Base-by-base conservation (phyloP, 2,329 filamentous ascomycete species). In the Paracamarosporium sp. region DNA sequence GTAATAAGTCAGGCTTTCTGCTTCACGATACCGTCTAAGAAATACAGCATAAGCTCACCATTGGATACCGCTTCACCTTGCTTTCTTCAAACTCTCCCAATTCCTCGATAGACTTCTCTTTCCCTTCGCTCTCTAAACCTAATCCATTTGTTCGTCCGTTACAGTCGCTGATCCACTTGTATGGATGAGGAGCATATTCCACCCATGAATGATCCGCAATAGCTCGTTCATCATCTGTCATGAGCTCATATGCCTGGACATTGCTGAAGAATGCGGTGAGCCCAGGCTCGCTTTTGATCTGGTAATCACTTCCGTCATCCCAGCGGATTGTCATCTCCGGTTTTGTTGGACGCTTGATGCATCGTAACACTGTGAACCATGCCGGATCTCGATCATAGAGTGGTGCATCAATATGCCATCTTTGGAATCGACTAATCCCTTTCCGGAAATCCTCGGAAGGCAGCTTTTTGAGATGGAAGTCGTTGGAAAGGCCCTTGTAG, bases 341-440 rank as follows among this genome's bases (percentile, higher is more conserved):
- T 5, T 67, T 64, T 7, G 67, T 71, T 2, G 80, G 79, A 11
- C 75, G 69, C 56, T 74, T 78, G 51, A 80, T 51, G 38, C 73
- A 76, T 5, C 78, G 76, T 3, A 81, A 69, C 2, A 78, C 78
- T 5, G 78, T 81, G 61, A 80, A 80, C 71, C 74, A 78, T 1
- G 79, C 75, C 0, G 78, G 79, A 27, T 81, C 74, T 5, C 74
- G 70, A 3, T 62, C 76, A 57, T 80, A 81, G 1, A 81, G 69
- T 1, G 80, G 78, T 7, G 78, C 81, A 56, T 83, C 80, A n/a
- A 82, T 79, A 57, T 82, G 80, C 80, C 80, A 82, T 25, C 78
- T 70, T 45, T 82, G 80, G 56, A 82, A 82, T 17, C 80, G 78
- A 0, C 78, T 81, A 41, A 79, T 72, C 9, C 80, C 80, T 5